A percentile compares a stretch with the other conserved stretches of the same genome.
These are phyloP conservation scores for Durotheca rogersii DNA, from an alignment of 495 filamentous ascomycete genomes.

Conservation along the genomic window DNA sequence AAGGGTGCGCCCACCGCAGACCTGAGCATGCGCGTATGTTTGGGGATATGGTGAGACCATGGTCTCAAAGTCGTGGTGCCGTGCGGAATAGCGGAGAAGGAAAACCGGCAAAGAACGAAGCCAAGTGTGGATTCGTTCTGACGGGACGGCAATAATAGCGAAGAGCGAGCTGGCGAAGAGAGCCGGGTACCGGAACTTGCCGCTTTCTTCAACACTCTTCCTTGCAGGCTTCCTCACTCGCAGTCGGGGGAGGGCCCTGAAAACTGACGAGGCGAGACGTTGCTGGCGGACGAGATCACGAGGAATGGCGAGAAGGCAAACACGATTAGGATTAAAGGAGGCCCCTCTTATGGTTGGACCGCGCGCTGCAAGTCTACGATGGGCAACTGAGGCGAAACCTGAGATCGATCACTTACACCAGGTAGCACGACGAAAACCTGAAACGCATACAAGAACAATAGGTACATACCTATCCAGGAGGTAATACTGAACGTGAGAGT, in stretches of 20 bases:
- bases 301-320: not conserved
- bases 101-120: not conserved
- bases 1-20: too few relatives aligned
- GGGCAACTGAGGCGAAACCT: not conserved
- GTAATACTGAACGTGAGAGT: too few relatives aligned
- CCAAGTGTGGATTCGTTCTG: too few relatives aligned
- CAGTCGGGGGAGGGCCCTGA: not conserved
- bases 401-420: not conserved
- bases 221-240: too few relatives aligned
- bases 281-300: too few relatives aligned
- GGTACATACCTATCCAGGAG: not conserved
- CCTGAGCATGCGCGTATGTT: too few relatives aligned
- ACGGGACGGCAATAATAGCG: too few relatives aligned
- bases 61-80: conserved; percentile 10
- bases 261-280: not conserved
- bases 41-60: conserved; percentile 29
- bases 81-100: not conserved
- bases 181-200: not conserved
- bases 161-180: too few relatives aligned
- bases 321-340: not conserved
- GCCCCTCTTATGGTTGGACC: not conserved
- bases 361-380: not conserved
- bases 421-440: not conserved
- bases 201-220: not conserved
- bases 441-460: not conserved